A percentile compares a stretch with the other conserved stretches of the same genome.
Conservation (phyloP, 2,329 filamentous ascomycete species). For the Aciculosporium take region DNA sequence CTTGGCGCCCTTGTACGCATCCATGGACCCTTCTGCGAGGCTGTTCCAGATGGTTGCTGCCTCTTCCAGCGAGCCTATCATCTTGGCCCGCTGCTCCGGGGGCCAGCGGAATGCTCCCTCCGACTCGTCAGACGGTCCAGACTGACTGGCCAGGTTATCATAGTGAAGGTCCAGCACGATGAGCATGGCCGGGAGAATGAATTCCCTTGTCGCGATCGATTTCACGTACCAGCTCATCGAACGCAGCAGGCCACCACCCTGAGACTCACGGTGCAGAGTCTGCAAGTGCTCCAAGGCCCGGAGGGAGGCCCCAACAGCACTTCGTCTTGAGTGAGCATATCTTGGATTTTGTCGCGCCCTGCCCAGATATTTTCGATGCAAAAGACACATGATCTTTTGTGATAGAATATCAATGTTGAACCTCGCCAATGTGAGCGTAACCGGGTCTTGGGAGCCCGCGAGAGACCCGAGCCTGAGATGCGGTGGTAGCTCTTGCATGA, state of each 20-base stretch:
- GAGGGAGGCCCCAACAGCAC: constrained; percentile 76
- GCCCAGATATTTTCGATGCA: constrained; percentile 79
- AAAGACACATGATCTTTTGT: constrained; percentile 74
- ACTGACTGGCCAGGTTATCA: constrained; percentile 35
- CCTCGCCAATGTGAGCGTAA: constrained; percentile 73
- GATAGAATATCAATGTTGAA: constrained; percentile 76
- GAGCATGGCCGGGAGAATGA: constrained; percentile 73
- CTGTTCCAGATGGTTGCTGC: constrained; percentile 70
- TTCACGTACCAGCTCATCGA: constrained; percentile 67
- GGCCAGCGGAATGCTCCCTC: constrained; percentile 42
- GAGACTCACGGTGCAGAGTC: constrained; percentile 60
- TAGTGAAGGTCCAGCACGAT: constrained; percentile 72
- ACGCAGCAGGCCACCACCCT: constrained; percentile 55
- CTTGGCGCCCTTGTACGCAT: constrained; percentile 74
- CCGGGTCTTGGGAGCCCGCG: constrained; percentile 63
- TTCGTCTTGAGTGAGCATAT: constrained; percentile 70
- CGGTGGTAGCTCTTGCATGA: constrained; percentile 57
- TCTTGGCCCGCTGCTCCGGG: constrained; percentile 50
- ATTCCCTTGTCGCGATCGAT: constrained; percentile 70
- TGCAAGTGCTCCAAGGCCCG: constrained; percentile 65
- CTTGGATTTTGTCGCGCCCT: constrained; percentile 63
- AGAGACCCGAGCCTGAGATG: constrained; percentile 64
- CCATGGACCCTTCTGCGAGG: constrained; percentile 64
- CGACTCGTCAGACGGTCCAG: constrained; percentile 23
- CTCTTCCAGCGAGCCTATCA: constrained; percentile 60